A percentile compares a stretch with the other conserved stretches of the same genome.
phyloP scores from a whole-genome alignment of 257 asterid species.

The Fraxinus cuspidata region DNA sequence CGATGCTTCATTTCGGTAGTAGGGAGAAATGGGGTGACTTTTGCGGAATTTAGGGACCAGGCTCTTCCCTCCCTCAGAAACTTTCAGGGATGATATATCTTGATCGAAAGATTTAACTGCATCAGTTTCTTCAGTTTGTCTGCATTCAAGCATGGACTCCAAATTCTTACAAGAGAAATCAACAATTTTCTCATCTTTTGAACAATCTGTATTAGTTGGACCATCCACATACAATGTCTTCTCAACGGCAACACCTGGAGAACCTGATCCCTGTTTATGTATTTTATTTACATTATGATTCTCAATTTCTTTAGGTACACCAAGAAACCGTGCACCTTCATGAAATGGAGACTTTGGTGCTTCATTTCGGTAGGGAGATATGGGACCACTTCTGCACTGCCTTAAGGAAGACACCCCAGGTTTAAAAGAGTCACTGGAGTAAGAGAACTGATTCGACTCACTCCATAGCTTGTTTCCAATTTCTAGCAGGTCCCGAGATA shows the following conservation, averaged over 20 bases:
- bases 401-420: conserved; percentile 63
- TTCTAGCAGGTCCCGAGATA: conserved; percentile 54
- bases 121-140: not conserved
- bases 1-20: conserved; percentile 66
- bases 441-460: conserved; percentile 37
- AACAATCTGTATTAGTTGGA: not conserved
- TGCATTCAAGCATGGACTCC: not conserved
- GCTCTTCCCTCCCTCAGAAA: not conserved
- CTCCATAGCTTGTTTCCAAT: conserved; percentile 36
- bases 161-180: not conserved
- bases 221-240: conserved; percentile 30
- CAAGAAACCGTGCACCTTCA: conserved; percentile 75
- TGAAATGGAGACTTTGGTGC: conserved; percentile 74
- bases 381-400: conserved; percentile 64
- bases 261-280: conserved; percentile 35
- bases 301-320: conserved; percentile 64
- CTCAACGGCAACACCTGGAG: conserved; percentile 34
- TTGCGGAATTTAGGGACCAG: not conserved
- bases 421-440: conserved; percentile 37
- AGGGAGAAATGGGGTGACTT: conserved; percentile 57
- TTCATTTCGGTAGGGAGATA: conserved; percentile 83
- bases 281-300: conserved; percentile 41
- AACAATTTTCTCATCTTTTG: not conserved
- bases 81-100: not conserved
- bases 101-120: not conserved